These are phyloP conservation scores for Grigorovia transvaalensis DNA, from an alignment of 805 yeast species.

Conservation along the genomic window DNA sequence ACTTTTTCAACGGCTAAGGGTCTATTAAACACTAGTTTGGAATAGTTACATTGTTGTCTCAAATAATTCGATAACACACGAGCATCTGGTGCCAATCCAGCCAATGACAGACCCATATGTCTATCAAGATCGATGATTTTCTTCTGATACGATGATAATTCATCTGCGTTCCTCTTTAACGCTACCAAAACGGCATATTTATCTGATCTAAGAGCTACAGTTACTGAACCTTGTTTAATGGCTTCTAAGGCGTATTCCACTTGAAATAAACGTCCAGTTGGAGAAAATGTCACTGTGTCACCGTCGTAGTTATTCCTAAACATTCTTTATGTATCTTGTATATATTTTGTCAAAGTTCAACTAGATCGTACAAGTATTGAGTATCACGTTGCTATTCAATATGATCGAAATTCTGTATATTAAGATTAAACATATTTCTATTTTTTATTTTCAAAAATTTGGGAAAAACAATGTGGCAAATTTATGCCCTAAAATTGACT, in stretches of 20 bases:
- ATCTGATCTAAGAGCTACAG: slow-evolving; percentile 84
- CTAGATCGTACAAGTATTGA: no score
- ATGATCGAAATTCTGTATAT: no score
- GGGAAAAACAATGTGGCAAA: neutral
- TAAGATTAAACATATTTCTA: no score
- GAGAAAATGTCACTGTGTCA: slow-evolving; percentile 96
- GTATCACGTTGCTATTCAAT: no score
- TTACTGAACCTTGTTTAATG: slow-evolving; percentile 95
- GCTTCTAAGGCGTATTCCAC: slow-evolving; percentile 97
- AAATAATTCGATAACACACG: slow-evolving; percentile 82
- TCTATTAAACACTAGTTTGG: slow-evolving; percentile 75
- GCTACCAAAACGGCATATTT: slow-evolving; percentile 88
- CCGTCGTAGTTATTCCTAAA: slow-evolving; percentile 98
- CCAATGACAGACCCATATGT: slow-evolving; percentile 89
- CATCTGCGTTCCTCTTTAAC: slow-evolving; percentile 92
- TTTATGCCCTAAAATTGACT: neutral
- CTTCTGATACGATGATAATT: slow-evolving; percentile 92
- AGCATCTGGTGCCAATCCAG: slow-evolving; percentile 98
- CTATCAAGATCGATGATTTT: slow-evolving; percentile 85
- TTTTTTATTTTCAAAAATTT: no score
- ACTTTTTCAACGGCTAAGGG: slow-evolving; percentile 78
- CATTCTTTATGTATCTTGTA: slow-evolving; percentile 29
- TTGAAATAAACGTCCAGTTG: slow-evolving; percentile 95
- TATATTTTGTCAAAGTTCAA: no score
- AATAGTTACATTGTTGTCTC: slow-evolving; percentile 84